Conservation (phyloP, 2,329 filamentous ascomycete species). For the Trichoderma pleuroti region DNA sequence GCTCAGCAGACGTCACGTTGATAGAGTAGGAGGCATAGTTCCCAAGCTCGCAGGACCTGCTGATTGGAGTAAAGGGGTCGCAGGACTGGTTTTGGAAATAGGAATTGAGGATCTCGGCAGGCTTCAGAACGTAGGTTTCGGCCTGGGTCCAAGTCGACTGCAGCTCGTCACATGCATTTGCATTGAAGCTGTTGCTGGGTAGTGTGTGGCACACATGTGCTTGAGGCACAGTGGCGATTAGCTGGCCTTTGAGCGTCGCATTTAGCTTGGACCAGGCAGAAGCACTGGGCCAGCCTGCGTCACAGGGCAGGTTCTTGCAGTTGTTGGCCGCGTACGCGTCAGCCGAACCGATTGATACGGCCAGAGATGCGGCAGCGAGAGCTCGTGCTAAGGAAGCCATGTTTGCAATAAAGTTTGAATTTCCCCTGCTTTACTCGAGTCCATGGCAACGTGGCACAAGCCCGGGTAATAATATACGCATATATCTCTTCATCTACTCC, state of each 20-base stretch:
- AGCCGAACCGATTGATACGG: no score
- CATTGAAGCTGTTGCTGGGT: no score
- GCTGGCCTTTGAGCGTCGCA: constrained; percentile 44
- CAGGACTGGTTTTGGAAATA: constrained; percentile 30
- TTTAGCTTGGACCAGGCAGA: constrained; percentile 50
- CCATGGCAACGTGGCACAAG: no score
- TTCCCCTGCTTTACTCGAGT: no score
- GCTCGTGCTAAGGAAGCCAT: no score
- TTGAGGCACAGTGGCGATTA: constrained; percentile 50
- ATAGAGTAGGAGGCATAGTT: constrained; percentile 37
- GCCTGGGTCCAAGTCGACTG: no score
- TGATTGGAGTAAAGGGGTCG: constrained; percentile 34
- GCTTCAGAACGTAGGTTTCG: neutral
- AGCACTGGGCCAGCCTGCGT: constrained; percentile 49
- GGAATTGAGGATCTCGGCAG: constrained; percentile 20
- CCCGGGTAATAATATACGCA: no score
- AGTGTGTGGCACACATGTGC: constrained; percentile 46
- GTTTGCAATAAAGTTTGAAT: no score
- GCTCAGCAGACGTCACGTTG: constrained; percentile 28
- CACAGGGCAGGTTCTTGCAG: constrained; percentile 44
- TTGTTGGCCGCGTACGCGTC: neutral
- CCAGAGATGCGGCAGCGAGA: no score
- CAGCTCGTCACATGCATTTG: no score
- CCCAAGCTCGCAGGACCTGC: constrained; percentile 38
- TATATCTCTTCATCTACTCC: no score